Percentiles rank a stretch among this genome's conserved stretches.
phyloP scores from a whole-genome alignment of 306 rosid genomes.

The Sophora flavescens region DNA sequence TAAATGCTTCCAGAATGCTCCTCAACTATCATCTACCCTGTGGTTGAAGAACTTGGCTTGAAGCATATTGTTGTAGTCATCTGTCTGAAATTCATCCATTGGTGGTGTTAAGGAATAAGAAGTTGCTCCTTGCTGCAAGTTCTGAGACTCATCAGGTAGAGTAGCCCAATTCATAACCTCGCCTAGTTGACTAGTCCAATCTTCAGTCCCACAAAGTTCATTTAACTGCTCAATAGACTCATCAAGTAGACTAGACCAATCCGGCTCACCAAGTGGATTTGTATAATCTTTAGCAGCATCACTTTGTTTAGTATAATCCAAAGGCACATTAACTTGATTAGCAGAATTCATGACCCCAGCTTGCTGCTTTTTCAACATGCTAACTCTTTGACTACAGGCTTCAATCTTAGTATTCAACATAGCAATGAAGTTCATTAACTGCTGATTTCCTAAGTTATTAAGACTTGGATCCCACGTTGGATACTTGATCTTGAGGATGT shows the following conservation, averaged over 20 bases:
- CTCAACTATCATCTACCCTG: not conserved
- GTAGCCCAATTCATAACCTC: not conserved
- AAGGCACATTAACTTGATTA: not conserved
- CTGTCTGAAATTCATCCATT: conserved; percentile 6
- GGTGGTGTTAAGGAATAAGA: not conserved
- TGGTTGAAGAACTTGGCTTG: conserved; percentile 3
- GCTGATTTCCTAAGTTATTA: not conserved
- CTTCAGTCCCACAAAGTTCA: not conserved
- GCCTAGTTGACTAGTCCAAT: not conserved
- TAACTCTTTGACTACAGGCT: conserved; percentile 3
- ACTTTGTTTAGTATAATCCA: not conserved
- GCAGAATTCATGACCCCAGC: not conserved
- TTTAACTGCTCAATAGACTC: not conserved
- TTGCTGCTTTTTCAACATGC: conserved; percentile 19
- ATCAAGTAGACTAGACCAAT: not conserved
- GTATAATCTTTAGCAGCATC: not conserved
- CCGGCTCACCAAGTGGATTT: not conserved
- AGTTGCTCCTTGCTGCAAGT: conserved; percentile 27
- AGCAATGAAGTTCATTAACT: not conserved
- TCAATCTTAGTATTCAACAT: conserved; percentile 32
- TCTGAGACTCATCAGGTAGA: not conserved
- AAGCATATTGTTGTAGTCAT: not conserved
- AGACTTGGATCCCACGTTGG: conserved; percentile 43
- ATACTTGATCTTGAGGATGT: conserved; percentile 10
- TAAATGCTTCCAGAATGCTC: not conserved